Evolutionary conservation across 257 asterid species (phyloP), one percentile per base, ranked within the genome.

Genomic region (Agastache rugosa): DNA sequence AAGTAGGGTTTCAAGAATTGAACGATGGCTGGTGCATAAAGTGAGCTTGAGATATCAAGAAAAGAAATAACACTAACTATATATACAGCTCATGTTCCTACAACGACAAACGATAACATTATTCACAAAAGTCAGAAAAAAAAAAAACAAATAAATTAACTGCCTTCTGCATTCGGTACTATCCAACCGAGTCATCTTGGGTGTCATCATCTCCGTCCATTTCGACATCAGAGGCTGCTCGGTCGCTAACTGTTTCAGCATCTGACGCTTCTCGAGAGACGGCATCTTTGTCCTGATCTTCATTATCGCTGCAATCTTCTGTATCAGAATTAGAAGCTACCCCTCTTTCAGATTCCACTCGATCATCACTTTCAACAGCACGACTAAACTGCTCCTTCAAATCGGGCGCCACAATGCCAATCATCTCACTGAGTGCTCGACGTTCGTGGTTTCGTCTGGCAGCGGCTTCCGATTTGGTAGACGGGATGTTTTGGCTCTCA

Each of bases 371-470:
- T 19, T 75, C 87, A 9, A 76, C 87, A 58, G 89, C 88, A 12
- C 85, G 69, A 63, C 88, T 81, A 44, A 88, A 91, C 78, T 89
- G 92, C 84, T 87, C 91, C 79, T 76, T 88, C 73, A 84, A 47
- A 84, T 93, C 88, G 8, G 96, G 97, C 22, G 91, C 90, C 70
- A 88, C 85, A 50, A 83, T 87, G 35, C 97, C 90, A 58, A 86
- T 91, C 96, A 91, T 87, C 78, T 87, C 89, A 53, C 96, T 82
- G 3, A 87, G 88, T 16, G 86, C 87, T 71, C 84, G 80, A 22
- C 84, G 86, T 75, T 92, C 95, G 4, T 75, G 72, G 61, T 67
- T 77, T 75, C 91, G 65, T 69, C 55, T 83, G 11, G 80, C 74
- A 66, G 69, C 58, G 74, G 77, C 85, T 74, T 78, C 86, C 5